These are phyloP conservation scores for Pichia pseudocactophila DNA, from an alignment of 805 yeast species.

Conservation along the genomic window DNA sequence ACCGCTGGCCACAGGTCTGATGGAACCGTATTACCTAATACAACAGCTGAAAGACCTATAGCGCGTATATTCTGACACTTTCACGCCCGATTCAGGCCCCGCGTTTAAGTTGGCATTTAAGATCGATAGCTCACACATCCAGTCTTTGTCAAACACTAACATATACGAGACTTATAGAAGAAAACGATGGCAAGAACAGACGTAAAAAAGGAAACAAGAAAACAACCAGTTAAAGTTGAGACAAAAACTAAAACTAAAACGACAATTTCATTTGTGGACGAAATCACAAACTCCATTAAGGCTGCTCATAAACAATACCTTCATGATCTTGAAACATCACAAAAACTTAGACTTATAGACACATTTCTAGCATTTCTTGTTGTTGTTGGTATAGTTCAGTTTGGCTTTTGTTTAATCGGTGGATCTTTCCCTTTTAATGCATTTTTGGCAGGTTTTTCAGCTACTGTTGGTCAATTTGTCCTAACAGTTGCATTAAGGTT, in stretches of 20 bases:
- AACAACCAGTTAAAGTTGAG: not conserved
- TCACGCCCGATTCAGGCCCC: too few species aligned
- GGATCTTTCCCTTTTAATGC: constrained; percentile 97
- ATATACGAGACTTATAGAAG: not conserved
- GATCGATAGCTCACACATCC: too few species aligned
- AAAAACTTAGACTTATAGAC: constrained; percentile 61
- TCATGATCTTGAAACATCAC: constrained; percentile 24
- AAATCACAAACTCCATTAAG: constrained; percentile 3
- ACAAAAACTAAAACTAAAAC: not conserved
- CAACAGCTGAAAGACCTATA: too few species aligned
- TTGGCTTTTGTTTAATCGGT: constrained; percentile 61
- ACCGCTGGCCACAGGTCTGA: too few species aligned
- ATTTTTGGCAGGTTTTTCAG: constrained; percentile 83
- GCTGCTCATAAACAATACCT: constrained; percentile 7
- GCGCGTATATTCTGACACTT: too few species aligned
- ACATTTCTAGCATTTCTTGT: constrained; percentile 68
- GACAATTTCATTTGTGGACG: constrained; percentile 4
- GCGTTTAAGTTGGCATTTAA: too few species aligned
- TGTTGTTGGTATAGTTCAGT: constrained; percentile 66
- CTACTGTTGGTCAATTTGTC: constrained; percentile 94
- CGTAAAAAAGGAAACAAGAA: not conserved
- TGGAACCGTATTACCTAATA: too few species aligned
- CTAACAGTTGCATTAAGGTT: constrained; percentile 74
- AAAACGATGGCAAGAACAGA: constrained; percentile 7
- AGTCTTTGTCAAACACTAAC: too few species aligned